phyloP scores from a whole-genome alignment of 352 stramenopile species.

The Phytopythium aichiense region DNA sequence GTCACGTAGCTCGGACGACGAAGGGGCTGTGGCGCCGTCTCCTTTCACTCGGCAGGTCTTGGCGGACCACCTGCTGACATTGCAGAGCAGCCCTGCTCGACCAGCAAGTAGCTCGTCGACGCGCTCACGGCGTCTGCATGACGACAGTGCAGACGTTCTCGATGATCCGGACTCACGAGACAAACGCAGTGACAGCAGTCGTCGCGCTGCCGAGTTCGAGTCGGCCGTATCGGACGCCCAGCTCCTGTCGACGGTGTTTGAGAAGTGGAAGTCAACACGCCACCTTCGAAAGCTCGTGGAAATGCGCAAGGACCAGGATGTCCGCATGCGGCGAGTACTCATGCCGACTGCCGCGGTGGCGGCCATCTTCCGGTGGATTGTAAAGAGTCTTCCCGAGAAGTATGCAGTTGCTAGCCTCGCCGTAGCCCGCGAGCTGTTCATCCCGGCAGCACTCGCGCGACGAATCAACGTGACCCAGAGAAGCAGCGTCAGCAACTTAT shows the following conservation, averaged over 20 bases:
- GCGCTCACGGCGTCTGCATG: not conserved
- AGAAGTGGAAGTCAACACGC: constrained; percentile 41
- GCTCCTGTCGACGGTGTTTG: constrained; percentile 32
- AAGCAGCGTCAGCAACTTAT: constrained; percentile 4
- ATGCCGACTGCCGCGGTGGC: constrained; percentile 5
- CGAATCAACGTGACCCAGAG: not conserved
- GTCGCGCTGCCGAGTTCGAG: not conserved
- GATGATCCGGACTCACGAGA: not conserved
- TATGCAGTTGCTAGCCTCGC: constrained; percentile 20
- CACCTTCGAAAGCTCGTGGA: constrained; percentile 26
- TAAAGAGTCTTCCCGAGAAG: constrained; percentile 24
- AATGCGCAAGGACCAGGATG: constrained; percentile 19
- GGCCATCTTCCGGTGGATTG: constrained; percentile 50
- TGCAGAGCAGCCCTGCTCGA: not conserved
- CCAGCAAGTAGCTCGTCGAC: not conserved
- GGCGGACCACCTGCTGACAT: not conserved
- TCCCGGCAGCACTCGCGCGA: not conserved
- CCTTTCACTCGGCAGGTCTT: not conserved
- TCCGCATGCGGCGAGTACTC: constrained; percentile 16
- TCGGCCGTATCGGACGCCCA: constrained; percentile 10
- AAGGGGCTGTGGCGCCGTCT: not conserved
- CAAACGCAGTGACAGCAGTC: not conserved
- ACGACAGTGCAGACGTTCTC: not conserved
- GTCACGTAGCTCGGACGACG: not conserved
- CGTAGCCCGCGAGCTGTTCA: constrained; percentile 27